Evolutionary conservation across 148 eudicot species (phyloP), one percentile per base, ranked within the genome.

Genomic region (Rhododendron henanense): DNA sequence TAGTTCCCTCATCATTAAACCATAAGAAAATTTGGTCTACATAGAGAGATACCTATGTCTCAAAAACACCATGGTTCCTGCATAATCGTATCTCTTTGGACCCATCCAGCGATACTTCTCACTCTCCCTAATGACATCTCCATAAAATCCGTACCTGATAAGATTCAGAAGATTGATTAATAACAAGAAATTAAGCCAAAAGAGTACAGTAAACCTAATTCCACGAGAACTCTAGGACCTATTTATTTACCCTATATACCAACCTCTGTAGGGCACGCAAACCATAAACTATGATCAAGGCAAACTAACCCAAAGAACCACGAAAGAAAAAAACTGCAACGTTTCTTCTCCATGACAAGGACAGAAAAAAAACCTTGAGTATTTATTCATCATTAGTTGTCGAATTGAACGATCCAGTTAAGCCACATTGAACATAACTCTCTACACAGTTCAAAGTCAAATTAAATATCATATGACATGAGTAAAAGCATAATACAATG

Each of bases 41-140:
- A 47, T n/a, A 77, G 47, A 83, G 67, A 83, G 80, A 85, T 92
- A 97, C 99, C 92, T 93, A 91, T 95, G 98, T 86, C 85, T 92
- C 84, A 97, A 90, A 88, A 97, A 97, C 79, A 93, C 98, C 86
- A 91, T 92, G 48, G 99, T 97, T 85, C 99, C 99, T 81, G 98
- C 98, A 91, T 93, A 90, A 88, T 97, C 99, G 83, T 97, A 97
- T 85, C 99, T 92, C 69, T 91, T 94, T 6, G 99, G 99, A 85
- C 99, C 99, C 99, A 97, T 97, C 99, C 99, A 97, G 67, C 99
- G 96, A 84, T 90, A 94, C 85, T 91, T 95, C 88, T 97, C 99
- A 82, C 99, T 97, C 89, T 97, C 99, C 15, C 92, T 89, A 78
- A 97, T 95, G 85, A 97, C 99, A 89, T 97, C 99, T 79, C 99